Evolutionary conservation across 2,329 filamentous ascomycete species (phyloP).

Genomic region (Microsporum ferrugineum): DNA sequence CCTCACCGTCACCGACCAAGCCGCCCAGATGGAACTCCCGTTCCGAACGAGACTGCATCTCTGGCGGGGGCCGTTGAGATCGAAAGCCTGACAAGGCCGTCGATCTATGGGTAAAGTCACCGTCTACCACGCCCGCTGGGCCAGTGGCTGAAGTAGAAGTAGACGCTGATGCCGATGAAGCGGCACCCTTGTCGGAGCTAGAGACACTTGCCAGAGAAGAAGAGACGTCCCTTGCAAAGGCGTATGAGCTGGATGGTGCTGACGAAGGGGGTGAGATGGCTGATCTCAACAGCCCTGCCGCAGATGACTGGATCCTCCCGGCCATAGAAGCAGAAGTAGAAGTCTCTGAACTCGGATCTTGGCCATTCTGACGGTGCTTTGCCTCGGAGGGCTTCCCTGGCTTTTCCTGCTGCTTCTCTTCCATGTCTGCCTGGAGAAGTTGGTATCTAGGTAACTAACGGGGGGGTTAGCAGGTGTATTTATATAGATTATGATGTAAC

Average conservation of each 20-base stretch:
- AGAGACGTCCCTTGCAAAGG: constrained; percentile 5
- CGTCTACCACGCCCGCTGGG: background rate
- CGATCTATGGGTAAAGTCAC: background rate
- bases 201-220: constrained; percentile 8
- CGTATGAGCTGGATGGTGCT: constrained; percentile 3
- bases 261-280: constrained; percentile 4
- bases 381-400: background rate
- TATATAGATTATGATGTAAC: background rate
- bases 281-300: constrained; percentile 12
- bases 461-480: background rate
- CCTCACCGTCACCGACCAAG: background rate
- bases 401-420: background rate
- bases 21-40: background rate
- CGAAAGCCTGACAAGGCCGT: background rate
- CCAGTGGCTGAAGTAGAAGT: background rate
- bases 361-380: background rate
- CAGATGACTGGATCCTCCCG: constrained; percentile 10
- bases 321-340: background rate
- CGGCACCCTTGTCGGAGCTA: constrained; percentile 1
- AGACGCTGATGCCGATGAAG: background rate
- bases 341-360: background rate
- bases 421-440: background rate
- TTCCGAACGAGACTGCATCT: background rate
- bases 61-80: background rate
- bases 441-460: no score